A percentile compares a stretch with the other conserved stretches of the same genome.
Evolutionary conservation across 441 rosid genomes (phyloP).

Genomic region (Biscutella laevigata): DNA sequence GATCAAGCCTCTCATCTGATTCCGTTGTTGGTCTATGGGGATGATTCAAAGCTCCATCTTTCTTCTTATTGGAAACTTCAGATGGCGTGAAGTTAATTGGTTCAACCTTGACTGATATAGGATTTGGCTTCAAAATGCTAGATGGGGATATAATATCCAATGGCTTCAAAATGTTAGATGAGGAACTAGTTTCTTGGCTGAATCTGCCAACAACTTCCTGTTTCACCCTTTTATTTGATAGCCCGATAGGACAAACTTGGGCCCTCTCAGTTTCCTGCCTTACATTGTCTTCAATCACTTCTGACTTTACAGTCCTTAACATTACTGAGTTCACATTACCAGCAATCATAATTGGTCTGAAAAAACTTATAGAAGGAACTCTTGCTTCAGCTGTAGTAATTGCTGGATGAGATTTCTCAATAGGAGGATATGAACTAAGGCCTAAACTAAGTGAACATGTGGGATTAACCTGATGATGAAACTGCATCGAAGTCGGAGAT

Average conservation of each 20-base stretch:
- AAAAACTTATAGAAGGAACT: constrained; percentile 17
- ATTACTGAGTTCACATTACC: constrained; percentile 24
- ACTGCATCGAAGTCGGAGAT: constrained; percentile 20
- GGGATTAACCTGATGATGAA: constrained; percentile 20
- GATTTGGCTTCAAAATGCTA: no score
- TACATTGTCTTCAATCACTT: constrained; percentile 44
- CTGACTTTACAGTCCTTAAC: constrained; percentile 43
- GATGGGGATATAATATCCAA: no score
- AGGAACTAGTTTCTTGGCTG: constrained; percentile 17
- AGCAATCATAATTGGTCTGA: constrained; percentile 14
- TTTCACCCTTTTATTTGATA: constrained; percentile 34
- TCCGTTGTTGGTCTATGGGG: constrained; percentile 20
- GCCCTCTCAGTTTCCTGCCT: constrained; percentile 22
- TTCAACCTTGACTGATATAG: constrained; percentile 43
- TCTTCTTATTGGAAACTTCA: constrained; percentile 19
- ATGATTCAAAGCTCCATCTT: constrained; percentile 27
- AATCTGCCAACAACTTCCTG: constrained; percentile 33
- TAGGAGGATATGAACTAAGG: constrained; percentile 35
- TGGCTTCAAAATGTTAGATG: constrained; percentile 22
- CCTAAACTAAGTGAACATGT: constrained; percentile 52
- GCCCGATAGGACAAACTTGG: constrained; percentile 11
- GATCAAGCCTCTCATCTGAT: constrained; percentile 15
- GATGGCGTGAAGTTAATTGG: constrained; percentile 27
- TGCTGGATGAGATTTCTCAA: constrained; percentile 30
- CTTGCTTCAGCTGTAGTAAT: constrained; percentile 13